Evolutionary conservation across 2,329 filamentous ascomycete genomes (phyloP).

Genomic region (Sphaerulina vaccinii): DNA sequence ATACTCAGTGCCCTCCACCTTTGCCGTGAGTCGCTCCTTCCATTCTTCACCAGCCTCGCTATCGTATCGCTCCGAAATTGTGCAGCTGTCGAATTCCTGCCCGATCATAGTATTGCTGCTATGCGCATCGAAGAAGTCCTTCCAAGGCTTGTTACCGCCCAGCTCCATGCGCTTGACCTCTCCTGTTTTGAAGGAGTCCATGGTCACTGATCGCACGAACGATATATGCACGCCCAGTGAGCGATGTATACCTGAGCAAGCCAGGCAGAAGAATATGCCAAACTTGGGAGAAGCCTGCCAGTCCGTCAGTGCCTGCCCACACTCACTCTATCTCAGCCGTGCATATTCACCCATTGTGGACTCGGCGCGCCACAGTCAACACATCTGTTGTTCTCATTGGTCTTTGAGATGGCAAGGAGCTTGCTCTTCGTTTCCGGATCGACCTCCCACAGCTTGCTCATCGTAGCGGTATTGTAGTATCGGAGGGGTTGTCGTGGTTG

Average conservation of each 20-base stretch:
- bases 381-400: constrained; percentile 82
- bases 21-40: constrained; percentile 84
- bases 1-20: constrained; percentile 85
- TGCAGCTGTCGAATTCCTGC: constrained; percentile 75
- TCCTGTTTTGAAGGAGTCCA: constrained; percentile 94
- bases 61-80: constrained; percentile 86
- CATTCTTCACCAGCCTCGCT: constrained; percentile 90
- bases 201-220: constrained; percentile 94
- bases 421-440: constrained; percentile 96
- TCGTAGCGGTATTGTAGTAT: constrained; percentile 31
- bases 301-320: constrained; percentile 8
- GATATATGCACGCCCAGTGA: constrained; percentile 96
- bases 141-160: constrained; percentile 87
- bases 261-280: constrained; percentile 96
- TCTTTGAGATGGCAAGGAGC: constrained; percentile 89
- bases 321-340: background rate
- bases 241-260: constrained; percentile 90
- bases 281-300: constrained; percentile 80
- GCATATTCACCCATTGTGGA: constrained; percentile 81
- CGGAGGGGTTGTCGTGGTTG: background rate
- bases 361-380: constrained; percentile 94
- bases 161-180: constrained; percentile 93
- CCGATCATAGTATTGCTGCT: constrained; percentile 46
- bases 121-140: constrained; percentile 73
- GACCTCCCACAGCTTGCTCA: constrained; percentile 93